phyloP scores from a whole-genome alignment of 1,284 basidiomycete species.

The Ganoderma leucocontextum region DNA sequence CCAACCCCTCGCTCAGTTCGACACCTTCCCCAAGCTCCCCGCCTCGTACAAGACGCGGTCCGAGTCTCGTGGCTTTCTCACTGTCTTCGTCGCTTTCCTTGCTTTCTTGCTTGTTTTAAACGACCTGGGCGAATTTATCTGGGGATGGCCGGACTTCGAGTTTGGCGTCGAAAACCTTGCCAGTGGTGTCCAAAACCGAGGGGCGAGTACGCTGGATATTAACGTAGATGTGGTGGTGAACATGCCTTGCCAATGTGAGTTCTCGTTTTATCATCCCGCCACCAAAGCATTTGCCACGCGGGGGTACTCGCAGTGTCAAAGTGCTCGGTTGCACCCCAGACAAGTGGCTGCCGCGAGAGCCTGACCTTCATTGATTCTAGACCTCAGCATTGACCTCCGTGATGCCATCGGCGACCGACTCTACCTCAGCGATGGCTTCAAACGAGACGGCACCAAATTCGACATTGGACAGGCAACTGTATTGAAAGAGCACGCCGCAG shows the following conservation, averaged over 20 bases:
- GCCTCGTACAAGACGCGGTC: constrained; percentile 89
- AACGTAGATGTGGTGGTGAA: constrained; percentile 93
- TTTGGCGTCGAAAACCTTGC: constrained; percentile 81
- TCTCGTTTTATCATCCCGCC: neutral
- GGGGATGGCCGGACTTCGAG: constrained; percentile 89
- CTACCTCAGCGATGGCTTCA: constrained; percentile 85
- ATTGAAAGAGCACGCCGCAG: constrained; percentile 74
- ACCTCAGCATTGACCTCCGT: constrained; percentile 87
- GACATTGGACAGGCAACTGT: constrained; percentile 84
- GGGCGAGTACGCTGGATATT: constrained; percentile 73
- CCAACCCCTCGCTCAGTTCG: constrained; percentile 65
- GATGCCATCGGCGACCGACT: constrained; percentile 94
- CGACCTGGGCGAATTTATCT: constrained; percentile 90
- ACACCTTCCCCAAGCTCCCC: constrained; percentile 91
- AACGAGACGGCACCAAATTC: constrained; percentile 88
- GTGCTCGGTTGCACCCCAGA: too few relatives aligned
- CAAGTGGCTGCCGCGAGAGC: too few relatives aligned
- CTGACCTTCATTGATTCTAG: constrained; percentile 47
- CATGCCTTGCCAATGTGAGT: constrained; percentile 92
- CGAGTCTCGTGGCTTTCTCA: constrained; percentile 88
- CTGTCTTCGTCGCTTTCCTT: constrained; percentile 78
- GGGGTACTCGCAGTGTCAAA: neutral
- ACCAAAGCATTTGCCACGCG: neutral
- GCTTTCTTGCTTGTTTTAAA: constrained; percentile 84
- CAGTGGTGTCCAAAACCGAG: constrained; percentile 71